Evolutionary conservation across 768 basidiomycete genomes (phyloP).

Genomic region (Rhodotorula toruloides): DNA sequence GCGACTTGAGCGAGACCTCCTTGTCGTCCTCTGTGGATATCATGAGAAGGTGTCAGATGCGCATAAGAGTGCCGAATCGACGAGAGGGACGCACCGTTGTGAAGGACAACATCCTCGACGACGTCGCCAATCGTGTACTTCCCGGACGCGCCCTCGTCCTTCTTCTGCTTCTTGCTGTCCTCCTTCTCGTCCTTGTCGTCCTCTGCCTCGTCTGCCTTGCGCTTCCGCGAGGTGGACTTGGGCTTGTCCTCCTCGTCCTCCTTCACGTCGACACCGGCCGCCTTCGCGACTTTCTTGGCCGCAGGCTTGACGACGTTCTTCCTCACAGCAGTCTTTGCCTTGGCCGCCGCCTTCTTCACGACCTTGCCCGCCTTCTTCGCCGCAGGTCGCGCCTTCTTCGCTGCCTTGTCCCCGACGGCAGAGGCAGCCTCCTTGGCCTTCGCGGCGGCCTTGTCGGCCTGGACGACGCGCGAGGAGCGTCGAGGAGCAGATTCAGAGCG

Average conservation of each 20-base stretch:
- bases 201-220: constrained; percentile 36
- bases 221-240: constrained; percentile 37
- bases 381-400: too few relatives aligned
- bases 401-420: too few relatives aligned
- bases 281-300: background rate
- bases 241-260: background rate
- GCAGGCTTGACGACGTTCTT: background rate
- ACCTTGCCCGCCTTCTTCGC: background rate
- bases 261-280: background rate
- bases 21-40: constrained; percentile 19
- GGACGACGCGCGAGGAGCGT: constrained; percentile 1
- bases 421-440: too few relatives aligned
- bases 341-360: background rate
- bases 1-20: constrained; percentile 14
- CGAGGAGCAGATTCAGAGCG: constrained; percentile 16
- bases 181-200: constrained; percentile 27
- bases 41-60: background rate
- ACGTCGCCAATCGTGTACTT: constrained; percentile 66
- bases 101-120: constrained; percentile 67
- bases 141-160: constrained; percentile 8
- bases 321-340: constrained; percentile 1
- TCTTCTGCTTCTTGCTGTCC: constrained; percentile 31
- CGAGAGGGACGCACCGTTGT: constrained; percentile 80
- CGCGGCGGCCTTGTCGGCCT: background rate
- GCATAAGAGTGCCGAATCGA: constrained; percentile 45